Evolutionary conservation across 257 asterid species (phyloP).

Genomic region (Galeopsis tetrahit): DNA sequence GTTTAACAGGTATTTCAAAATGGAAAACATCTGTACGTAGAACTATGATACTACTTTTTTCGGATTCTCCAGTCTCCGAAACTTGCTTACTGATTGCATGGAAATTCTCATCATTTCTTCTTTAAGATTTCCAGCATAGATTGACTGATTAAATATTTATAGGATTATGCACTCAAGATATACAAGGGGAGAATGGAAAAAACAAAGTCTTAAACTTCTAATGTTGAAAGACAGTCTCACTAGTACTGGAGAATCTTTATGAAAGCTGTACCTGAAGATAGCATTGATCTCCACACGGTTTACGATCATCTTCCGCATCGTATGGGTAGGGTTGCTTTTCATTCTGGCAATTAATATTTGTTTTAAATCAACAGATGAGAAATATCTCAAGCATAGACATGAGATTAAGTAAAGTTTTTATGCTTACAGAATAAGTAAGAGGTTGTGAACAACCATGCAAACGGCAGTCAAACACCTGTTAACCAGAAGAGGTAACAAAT

Average conservation of each 20-base stretch:
- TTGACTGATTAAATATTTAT: background rate
- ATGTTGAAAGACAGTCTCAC: slow-evolving; percentile 14
- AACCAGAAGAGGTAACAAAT: slow-evolving; percentile 26
- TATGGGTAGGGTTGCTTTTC: slow-evolving; percentile 64
- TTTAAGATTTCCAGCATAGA: background rate
- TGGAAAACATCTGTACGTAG: background rate
- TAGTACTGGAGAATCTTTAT: slow-evolving; percentile 25
- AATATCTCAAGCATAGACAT: slow-evolving; percentile 26
- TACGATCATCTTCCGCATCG: slow-evolving; percentile 69
- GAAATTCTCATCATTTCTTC: slow-evolving; percentile 11
- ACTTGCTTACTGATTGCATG: slow-evolving; percentile 3
- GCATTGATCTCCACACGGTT: slow-evolving; percentile 86
- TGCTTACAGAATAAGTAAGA: slow-evolving; percentile 69
- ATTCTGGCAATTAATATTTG: slow-evolving; percentile 53
- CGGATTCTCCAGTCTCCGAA: slow-evolving; percentile 5
- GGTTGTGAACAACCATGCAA: slow-evolving; percentile 91
- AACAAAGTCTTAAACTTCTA: slow-evolving; percentile 5
- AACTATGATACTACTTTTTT: background rate
- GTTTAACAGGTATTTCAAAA: background rate
- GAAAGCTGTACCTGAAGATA: slow-evolving; percentile 70
- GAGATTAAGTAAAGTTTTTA: slow-evolving; percentile 24
- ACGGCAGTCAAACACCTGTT: slow-evolving; percentile 89
- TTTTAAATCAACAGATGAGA: slow-evolving; percentile 30
- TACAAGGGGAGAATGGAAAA: background rate
- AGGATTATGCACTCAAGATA: slow-evolving; percentile 9